A percentile compares a stretch with the other conserved stretches of the same genome.
Conservation (phyloP, 371 early-diverging fungal genomes). For the Entomophthora muscae region DNA sequence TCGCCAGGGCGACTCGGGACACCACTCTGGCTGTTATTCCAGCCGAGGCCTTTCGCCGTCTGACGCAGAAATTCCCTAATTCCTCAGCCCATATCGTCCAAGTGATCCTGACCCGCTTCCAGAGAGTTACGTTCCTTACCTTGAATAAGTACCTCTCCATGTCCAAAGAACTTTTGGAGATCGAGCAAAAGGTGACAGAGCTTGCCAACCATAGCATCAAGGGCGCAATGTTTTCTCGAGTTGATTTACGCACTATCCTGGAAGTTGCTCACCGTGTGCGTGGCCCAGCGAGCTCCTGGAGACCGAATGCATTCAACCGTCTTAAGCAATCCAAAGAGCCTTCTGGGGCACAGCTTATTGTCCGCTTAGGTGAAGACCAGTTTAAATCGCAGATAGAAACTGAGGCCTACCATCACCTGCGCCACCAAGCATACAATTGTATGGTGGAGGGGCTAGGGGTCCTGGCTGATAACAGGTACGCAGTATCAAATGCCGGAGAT, state of each 20-base stretch:
- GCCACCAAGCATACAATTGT: constrained; percentile 13
- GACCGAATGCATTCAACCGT: neutral
- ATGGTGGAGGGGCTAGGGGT: constrained; percentile 10
- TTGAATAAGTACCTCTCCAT: constrained; percentile 81
- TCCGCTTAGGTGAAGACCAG: neutral
- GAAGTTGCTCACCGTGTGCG: neutral
- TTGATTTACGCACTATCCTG: neutral
- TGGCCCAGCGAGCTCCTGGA: neutral
- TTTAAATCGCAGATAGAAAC: neutral
- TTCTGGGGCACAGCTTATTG: neutral
- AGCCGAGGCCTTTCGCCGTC: constrained; percentile 72
- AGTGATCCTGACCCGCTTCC: constrained; percentile 87
- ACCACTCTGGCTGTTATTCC: constrained; percentile 91
- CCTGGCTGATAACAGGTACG: neutral
- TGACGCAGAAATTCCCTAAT: constrained; percentile 78
- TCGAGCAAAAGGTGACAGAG: constrained; percentile 60
- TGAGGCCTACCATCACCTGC: neutral
- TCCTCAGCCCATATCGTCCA: constrained; percentile 91
- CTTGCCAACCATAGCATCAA: constrained; percentile 29
- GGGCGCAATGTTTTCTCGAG: neutral
- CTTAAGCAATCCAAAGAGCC: neutral
- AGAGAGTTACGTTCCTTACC: constrained; percentile 84
- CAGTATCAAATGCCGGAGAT: constrained; percentile 12
- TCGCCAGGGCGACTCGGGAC: constrained; percentile 69
- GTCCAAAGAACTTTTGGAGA: constrained; percentile 64